Percentiles rank a stretch among this genome's conserved stretches.
Evolutionary conservation across 331 rosid genomes (phyloP).

Genomic region (Erythrophleum ivorense): DNA sequence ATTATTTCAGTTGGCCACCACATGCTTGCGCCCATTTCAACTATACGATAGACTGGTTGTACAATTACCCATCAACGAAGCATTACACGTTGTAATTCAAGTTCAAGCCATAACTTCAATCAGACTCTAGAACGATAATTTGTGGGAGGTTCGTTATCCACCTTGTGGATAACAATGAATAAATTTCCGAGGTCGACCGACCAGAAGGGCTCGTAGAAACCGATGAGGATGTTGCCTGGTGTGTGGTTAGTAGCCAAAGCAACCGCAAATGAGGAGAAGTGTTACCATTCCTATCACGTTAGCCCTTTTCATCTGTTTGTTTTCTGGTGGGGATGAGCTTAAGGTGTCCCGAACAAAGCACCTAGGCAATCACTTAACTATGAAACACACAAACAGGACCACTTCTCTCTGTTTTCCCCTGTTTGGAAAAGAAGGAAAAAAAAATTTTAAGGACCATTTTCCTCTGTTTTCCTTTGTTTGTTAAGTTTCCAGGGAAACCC

Average conservation of each 20-base stretch:
- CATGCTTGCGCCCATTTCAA: too few relatives aligned
- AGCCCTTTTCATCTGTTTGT: constrained; percentile 68
- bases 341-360: constrained; percentile 56
- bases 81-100: too few relatives aligned
- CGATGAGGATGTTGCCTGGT: constrained; percentile 70
- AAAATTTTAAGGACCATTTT: too few relatives aligned
- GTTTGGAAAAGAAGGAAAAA: too few relatives aligned
- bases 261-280: constrained; percentile 54
- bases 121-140: background rate
- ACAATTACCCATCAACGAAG: too few relatives aligned
- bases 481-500: too few relatives aligned
- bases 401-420: background rate
- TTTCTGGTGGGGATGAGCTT: constrained; percentile 64
- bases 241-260: constrained; percentile 61
- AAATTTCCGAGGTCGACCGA: constrained; percentile 60
- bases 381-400: too few relatives aligned
- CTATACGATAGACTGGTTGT: too few relatives aligned
- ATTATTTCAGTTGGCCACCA: too few relatives aligned
- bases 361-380: too few relatives aligned
- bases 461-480: too few relatives aligned
- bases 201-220: constrained; percentile 64
- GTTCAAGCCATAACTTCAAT: too few relatives aligned
- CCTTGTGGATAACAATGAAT: constrained; percentile 60
- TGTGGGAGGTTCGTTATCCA: constrained; percentile 59
- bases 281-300: constrained; percentile 53